phyloP scores from a whole-genome alignment of 257 asterid species.

The Lycium ferocissimum region DNA sequence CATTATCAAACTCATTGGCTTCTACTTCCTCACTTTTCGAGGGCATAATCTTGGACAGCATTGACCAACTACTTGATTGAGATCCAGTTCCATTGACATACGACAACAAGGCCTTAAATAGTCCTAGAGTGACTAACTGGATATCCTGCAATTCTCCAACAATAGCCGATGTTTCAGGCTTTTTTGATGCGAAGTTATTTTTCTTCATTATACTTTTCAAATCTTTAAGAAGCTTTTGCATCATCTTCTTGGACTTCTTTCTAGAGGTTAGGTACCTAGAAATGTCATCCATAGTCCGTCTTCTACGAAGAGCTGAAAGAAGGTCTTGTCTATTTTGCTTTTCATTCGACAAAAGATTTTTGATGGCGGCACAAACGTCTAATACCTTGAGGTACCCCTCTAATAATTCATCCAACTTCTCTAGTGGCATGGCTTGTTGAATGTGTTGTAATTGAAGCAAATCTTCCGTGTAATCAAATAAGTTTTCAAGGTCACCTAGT shows the following conservation, averaged over 20 bases:
- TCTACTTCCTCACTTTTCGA: slow-evolving; percentile 37
- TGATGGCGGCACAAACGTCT: slow-evolving; percentile 45
- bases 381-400: slow-evolving; percentile 39
- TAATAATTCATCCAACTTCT: slow-evolving; percentile 37
- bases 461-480: slow-evolving; percentile 41
- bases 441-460: slow-evolving; percentile 37
- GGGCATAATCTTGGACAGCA: slow-evolving; percentile 45
- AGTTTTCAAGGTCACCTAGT: slow-evolving; percentile 37
- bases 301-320: slow-evolving; percentile 48
- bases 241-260: slow-evolving; percentile 44
- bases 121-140: slow-evolving; percentile 36
- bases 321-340: slow-evolving; percentile 37
- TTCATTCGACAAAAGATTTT: slow-evolving; percentile 39
- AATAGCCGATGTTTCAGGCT: slow-evolving; percentile 40
- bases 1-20: slow-evolving; percentile 42
- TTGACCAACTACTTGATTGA: slow-evolving; percentile 43
- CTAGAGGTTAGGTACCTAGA: slow-evolving; percentile 33
- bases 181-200: background rate
- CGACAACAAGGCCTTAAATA: slow-evolving; percentile 39
- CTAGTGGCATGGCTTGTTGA: slow-evolving; percentile 36
- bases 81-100: slow-evolving; percentile 33
- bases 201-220: slow-evolving; percentile 30
- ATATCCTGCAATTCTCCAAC: slow-evolving; percentile 38
- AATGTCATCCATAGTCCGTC: slow-evolving; percentile 34
- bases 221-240: slow-evolving; percentile 39